Percentiles rank a stretch among this genome's conserved stretches.
Conservation (phyloP, 2,329 filamentous ascomycete species). For the Penicillium sp. region DNA sequence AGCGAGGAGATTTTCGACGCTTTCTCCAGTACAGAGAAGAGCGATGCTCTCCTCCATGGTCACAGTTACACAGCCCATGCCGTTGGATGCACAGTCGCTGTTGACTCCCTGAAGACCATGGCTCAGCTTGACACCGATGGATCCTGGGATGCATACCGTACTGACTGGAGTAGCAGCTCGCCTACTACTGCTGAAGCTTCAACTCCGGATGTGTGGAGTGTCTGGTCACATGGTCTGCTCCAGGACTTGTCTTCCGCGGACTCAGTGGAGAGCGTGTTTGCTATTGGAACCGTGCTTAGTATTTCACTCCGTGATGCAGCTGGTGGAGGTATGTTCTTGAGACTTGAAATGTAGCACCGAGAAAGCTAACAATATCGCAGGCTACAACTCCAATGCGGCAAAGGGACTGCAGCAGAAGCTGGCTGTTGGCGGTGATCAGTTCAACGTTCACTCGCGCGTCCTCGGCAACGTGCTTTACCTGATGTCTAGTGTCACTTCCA, state of each 20-base stretch:
- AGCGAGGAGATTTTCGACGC: slow-evolving; percentile 69
- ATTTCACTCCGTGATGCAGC: slow-evolving; percentile 55
- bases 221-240: slow-evolving; percentile 65
- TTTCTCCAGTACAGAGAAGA: slow-evolving; percentile 70
- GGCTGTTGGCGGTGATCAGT: slow-evolving; percentile 37
- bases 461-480: slow-evolving; percentile 61
- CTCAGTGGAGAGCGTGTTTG: slow-evolving; percentile 64
- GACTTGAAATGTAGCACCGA: background rate
- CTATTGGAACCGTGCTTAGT: slow-evolving; percentile 71
- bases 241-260: slow-evolving; percentile 55
- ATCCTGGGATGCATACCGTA: slow-evolving; percentile 56
- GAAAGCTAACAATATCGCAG: slow-evolving; percentile 26
- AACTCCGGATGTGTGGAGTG: slow-evolving; percentile 57
- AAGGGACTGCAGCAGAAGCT: slow-evolving; percentile 52
- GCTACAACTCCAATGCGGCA: slow-evolving; percentile 58
- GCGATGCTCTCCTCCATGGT: slow-evolving; percentile 74
- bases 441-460: slow-evolving; percentile 57
- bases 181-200: background rate
- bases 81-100: slow-evolving; percentile 73
- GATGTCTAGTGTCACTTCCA: slow-evolving; percentile 57
- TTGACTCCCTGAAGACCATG: slow-evolving; percentile 63
- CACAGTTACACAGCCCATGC: slow-evolving; percentile 86
- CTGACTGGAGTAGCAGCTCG: slow-evolving; percentile 44
- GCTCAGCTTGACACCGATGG: slow-evolving; percentile 54
- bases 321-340: slow-evolving; percentile 40